These are phyloP conservation scores for Rhipidocladum racemiflorum DNA, from an alignment of 176 grass and related monocot genomes.

Conservation along the genomic window DNA sequence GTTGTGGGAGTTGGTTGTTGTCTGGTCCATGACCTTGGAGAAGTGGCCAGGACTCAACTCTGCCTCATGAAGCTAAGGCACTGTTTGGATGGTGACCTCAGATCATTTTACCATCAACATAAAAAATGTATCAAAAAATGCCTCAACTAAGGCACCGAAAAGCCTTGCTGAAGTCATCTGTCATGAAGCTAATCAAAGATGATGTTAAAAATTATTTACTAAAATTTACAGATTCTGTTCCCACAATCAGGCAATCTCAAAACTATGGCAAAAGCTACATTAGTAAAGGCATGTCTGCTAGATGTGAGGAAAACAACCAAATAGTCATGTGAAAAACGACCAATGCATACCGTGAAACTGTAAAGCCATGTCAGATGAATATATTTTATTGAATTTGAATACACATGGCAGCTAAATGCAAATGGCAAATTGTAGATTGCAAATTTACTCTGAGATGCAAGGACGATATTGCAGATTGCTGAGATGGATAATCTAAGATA, in stretches of 20 bases:
- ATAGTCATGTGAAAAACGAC: no score
- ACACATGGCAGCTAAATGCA: conserved; percentile 13
- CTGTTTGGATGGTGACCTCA: background rate
- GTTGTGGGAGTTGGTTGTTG: no score
- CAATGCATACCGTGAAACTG: background rate
- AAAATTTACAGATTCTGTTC: background rate
- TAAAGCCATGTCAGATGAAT: background rate
- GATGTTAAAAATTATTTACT: background rate
- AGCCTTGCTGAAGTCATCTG: background rate
- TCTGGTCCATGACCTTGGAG: background rate
- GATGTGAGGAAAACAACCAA: no score
- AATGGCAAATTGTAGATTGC: background rate
- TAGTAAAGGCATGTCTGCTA: no score
- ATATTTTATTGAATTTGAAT: background rate
- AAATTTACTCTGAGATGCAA: background rate
- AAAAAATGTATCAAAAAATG: background rate
- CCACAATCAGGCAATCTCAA: background rate
- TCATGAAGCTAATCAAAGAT: background rate
- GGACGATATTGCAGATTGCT: background rate
- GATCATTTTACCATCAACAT: background rate
- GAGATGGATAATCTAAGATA: conserved; percentile 19
- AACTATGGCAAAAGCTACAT: background rate
- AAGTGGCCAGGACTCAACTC: background rate
- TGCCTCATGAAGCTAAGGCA: background rate
- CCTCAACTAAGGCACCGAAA: background rate